These are phyloP conservation scores for Kwoniella pini DNA, from an alignment of 768 basidiomycete genomes.

Conservation along the genomic window DNA sequence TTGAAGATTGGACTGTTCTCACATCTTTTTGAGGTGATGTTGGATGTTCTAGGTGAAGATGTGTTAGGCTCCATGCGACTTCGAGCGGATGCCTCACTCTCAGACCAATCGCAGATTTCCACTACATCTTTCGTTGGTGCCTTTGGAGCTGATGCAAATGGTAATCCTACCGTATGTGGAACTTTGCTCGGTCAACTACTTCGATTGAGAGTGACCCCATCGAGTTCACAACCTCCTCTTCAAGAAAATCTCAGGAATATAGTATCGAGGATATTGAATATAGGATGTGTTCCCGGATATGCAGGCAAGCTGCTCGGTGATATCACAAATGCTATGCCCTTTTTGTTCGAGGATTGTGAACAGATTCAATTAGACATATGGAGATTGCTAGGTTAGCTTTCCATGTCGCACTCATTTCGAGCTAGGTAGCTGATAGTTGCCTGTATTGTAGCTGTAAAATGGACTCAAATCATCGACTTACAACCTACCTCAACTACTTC, in stretches of 20 bases:
- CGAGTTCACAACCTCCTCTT: background rate
- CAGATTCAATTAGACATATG: conserved; percentile 39
- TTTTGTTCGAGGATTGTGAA: conserved; percentile 35
- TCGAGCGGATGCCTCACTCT: background rate
- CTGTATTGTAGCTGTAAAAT: conserved; percentile 21
- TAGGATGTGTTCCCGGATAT: conserved; percentile 21
- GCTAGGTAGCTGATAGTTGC: background rate
- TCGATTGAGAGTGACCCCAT: conserved; percentile 10
- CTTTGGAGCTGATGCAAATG: conserved; percentile 28
- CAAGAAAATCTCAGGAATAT: conserved; percentile 9
- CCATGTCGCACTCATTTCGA: background rate
- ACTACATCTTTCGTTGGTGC: background rate
- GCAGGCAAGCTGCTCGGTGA: conserved; percentile 44
- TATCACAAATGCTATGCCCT: conserved; percentile 42
- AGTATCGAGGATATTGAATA: conserved; percentile 15
- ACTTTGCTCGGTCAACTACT: conserved; percentile 37
- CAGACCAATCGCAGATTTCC: background rate
- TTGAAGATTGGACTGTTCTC: conserved; percentile 6
- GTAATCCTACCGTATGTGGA: conserved; percentile 27
- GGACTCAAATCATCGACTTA: conserved; percentile 32
- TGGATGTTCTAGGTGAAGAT: conserved; percentile 23
- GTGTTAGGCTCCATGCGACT: conserved; percentile 13
- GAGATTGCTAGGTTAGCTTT: conserved; percentile 30
- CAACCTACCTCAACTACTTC: conserved; percentile 28
- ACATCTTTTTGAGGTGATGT: conserved; percentile 13